A percentile compares a stretch with the other conserved stretches of the same genome.
Conservation (phyloP, 2,329 filamentous ascomycete genomes). For the Gaeumannomyces tritici region DNA sequence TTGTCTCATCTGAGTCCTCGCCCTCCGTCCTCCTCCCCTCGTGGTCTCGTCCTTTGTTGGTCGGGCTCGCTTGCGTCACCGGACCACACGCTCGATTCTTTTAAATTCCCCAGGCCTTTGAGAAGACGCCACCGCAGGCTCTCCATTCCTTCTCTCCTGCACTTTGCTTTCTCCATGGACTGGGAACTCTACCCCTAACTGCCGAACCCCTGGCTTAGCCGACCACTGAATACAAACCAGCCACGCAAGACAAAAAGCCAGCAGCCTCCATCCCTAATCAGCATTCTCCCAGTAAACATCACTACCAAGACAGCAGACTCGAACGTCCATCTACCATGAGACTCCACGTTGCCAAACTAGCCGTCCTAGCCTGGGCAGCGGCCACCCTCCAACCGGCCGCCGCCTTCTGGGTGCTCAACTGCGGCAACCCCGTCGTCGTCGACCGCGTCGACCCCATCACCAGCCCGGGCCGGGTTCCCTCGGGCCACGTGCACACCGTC, state of each 20-base stretch:
- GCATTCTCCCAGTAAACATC: neutral
- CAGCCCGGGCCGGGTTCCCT: conserved; percentile 1
- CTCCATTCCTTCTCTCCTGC: neutral
- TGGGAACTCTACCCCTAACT: neutral
- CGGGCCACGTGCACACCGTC: conserved; percentile 5
- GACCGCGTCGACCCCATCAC: conserved; percentile 6
- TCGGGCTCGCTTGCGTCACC: neutral
- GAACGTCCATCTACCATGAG: neutral
- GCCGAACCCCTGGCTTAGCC: too few relatives aligned
- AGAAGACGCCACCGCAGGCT: neutral
- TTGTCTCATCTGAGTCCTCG: neutral
- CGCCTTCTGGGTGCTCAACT: conserved; percentile 4
- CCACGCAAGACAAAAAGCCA: too few relatives aligned
- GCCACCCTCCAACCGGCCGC: neutral
- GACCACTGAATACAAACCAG: too few relatives aligned
- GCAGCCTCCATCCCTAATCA: too few relatives aligned
- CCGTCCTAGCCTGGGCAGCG: neutral
- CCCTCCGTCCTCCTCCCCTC: neutral
- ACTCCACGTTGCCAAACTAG: neutral
- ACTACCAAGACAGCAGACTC: neutral
- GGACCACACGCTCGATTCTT: neutral
- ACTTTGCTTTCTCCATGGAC: neutral
- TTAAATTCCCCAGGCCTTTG: neutral
- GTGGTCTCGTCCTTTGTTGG: neutral
- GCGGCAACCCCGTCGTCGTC: conserved; percentile 5